Conservation (phyloP, 257 asterid genomes). For the Paulownia fortunei region DNA sequence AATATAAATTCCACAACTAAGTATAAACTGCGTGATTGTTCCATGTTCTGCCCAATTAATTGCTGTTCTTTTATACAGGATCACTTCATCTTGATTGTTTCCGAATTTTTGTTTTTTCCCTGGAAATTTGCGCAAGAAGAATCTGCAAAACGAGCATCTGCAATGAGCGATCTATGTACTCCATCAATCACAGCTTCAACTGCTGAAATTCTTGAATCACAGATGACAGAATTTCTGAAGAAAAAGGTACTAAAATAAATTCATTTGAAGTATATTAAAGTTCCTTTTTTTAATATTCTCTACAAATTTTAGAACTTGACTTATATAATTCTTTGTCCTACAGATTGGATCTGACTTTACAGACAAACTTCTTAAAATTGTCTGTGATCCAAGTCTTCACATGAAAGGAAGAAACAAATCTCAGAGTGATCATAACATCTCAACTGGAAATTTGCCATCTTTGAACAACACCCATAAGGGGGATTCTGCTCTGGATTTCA, state of each 20-base stretch:
- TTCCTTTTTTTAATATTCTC: background rate
- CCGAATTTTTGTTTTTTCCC: conserved; percentile 85
- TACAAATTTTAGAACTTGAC: background rate
- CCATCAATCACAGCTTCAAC: conserved; percentile 90
- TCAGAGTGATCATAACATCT: conserved; percentile 41
- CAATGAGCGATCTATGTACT: conserved; percentile 72
- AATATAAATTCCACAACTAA: conserved; percentile 18
- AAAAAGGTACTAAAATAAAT: conserved; percentile 55
- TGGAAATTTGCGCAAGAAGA: conserved; percentile 94
- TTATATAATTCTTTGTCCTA: conserved; percentile 30
- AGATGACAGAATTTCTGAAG: conserved; percentile 71
- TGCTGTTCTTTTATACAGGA: conserved; percentile 58
- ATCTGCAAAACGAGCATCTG: conserved; percentile 62
- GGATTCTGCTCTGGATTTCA: conserved; percentile 87
- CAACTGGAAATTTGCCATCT: conserved; percentile 52
- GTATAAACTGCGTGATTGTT: conserved; percentile 24
- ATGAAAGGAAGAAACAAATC: conserved; percentile 50
- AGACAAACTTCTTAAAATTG: conserved; percentile 83
- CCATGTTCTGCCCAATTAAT: conserved; percentile 26
- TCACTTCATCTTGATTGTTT: conserved; percentile 82
- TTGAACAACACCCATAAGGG: conserved; percentile 52
- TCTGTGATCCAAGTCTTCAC: conserved; percentile 77
- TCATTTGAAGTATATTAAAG: conserved; percentile 6
- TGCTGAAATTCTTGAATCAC: conserved; percentile 87
- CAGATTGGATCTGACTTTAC: conserved; percentile 88